A percentile compares a stretch with the other conserved stretches of the same genome.
phyloP scores from a whole-genome alignment of 768 basidiomycete species.

The Tricholoma matsutake region DNA sequence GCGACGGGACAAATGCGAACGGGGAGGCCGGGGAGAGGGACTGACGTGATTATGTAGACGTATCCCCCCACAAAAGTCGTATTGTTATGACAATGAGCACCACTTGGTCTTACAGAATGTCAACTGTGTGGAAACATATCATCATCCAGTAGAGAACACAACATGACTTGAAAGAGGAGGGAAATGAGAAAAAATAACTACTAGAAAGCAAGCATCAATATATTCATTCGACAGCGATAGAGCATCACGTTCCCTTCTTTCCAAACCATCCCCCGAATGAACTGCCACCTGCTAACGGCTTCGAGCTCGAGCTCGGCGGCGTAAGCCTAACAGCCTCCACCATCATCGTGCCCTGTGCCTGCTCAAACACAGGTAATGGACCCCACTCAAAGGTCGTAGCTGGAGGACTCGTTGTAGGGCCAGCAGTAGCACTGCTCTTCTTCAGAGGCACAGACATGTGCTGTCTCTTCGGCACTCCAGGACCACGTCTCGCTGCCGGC shows the following conservation, averaged over 20 bases:
- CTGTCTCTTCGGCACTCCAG: slow-evolving; percentile 32
- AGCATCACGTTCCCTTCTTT: not conserved
- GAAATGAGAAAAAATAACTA: not conserved
- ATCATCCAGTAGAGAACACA: not conserved
- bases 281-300: not conserved
- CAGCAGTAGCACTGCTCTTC: slow-evolving; percentile 25
- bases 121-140: not conserved
- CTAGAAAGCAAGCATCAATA: not conserved
- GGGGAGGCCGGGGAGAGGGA: not conserved
- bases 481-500: slow-evolving; percentile 31
- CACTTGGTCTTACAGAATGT: not conserved
- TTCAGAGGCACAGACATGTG: slow-evolving; percentile 40
- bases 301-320: slow-evolving; percentile 4
- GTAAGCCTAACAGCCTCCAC: slow-evolving; percentile 19
- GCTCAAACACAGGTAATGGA: slow-evolving; percentile 48
- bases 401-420: slow-evolving; percentile 27
- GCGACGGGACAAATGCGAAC: not conserved
- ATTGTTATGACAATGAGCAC: not conserved
- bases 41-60: not conserved
- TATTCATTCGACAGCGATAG: not conserved
- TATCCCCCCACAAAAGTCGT: not conserved
- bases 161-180: not conserved
- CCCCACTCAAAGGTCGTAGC: slow-evolving; percentile 57
- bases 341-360: slow-evolving; percentile 13
- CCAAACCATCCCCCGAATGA: not conserved